Evolutionary conservation across 1,139 yeast genomes (phyloP), one percentile per base, ranked within the genome.

Genomic region (Taiozyma sp.): DNA sequence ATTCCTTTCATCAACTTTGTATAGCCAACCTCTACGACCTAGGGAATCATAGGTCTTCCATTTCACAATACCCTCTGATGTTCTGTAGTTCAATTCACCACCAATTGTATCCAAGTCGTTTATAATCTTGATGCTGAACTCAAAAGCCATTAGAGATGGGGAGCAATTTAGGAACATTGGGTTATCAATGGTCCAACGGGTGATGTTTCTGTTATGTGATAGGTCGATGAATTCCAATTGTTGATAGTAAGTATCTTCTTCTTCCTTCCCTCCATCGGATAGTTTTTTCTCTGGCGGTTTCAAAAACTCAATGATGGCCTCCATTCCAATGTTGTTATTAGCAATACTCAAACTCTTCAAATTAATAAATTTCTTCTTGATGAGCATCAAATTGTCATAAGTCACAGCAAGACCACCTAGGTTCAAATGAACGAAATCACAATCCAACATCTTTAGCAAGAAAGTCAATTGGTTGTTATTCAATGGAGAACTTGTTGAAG

Each of bases 11-110:
- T 72, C 76, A 27, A 81, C 70, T 62, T 79, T 80, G 65, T 82
- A 86, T 23, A 88, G 67, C 96, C 96, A 90, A n/a, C 88, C 83
- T 55, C 97, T 75, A 57, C 96, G 75, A 7, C 96, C 96, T 13
- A 72, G 67, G 2, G 72, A 67, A 53, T 70, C 75, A 29, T 66
- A 70, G 43, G 71, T 61, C 70, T 76, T 57, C 86, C 86, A 68
- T 74, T 81, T 62, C 71, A 80, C 63, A 71, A 55, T 46, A 5
- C 52, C 52, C 40, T 81, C 57, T 71, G 76, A 53, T 72, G 74
- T 28, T 19, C 56, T 45, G 73, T 50, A 78, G 44, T 59, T 65
- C 56, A 66, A 65, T 70, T 76, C 55, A 79, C 86, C 69, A 75
- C 84, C 67, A 72, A 81, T 66, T 70, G 55, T 41, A 12, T 59